Conservation (phyloP, 2,329 filamentous ascomycete species). For the Diaporthe sp. region DNA sequence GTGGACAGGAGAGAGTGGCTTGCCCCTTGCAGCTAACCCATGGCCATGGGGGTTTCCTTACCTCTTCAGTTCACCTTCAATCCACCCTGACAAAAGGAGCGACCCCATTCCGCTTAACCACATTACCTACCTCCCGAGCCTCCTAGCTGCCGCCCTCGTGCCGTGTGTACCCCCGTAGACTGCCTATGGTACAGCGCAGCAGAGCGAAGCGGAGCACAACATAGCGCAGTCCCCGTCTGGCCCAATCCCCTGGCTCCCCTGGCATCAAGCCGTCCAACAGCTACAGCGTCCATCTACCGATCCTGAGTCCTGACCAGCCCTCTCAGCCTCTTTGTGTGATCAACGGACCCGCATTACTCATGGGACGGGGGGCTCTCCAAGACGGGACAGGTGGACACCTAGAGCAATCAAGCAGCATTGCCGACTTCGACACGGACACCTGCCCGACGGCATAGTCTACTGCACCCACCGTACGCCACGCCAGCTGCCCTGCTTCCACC, state of each 20-base stretch:
- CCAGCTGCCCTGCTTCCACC: conserved; percentile 38
- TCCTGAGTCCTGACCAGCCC: conserved; percentile 16
- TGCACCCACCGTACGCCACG: conserved; percentile 26
- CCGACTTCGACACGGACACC: conserved; percentile 32
- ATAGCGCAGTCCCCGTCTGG: not conserved
- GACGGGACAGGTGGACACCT: conserved; percentile 33
- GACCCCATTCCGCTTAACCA: conserved; percentile 13
- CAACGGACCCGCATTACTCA: conserved; percentile 32
- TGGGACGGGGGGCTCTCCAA: conserved; percentile 31
- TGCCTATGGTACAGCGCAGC: not conserved
- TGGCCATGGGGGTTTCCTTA: conserved; percentile 34
- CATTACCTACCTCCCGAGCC: not conserved
- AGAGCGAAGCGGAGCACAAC: not conserved
- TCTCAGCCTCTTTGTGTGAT: conserved; percentile 26
- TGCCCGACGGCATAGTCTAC: conserved; percentile 26
- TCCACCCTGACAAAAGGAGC: conserved; percentile 26
- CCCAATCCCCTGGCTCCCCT: not conserved
- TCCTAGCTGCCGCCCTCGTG: conserved; percentile 5
- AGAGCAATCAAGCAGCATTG: conserved; percentile 28
- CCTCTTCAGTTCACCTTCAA: conserved; percentile 33
- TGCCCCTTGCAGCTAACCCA: conserved; percentile 29
- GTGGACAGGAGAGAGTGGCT: conserved; percentile 22
- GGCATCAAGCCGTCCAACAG: conserved; percentile 11
- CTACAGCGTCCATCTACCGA: not conserved
- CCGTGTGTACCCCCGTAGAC: not conserved